phyloP scores from a whole-genome alignment of 1,284 basidiomycete genomes.

The Leccinum pachyderme region DNA sequence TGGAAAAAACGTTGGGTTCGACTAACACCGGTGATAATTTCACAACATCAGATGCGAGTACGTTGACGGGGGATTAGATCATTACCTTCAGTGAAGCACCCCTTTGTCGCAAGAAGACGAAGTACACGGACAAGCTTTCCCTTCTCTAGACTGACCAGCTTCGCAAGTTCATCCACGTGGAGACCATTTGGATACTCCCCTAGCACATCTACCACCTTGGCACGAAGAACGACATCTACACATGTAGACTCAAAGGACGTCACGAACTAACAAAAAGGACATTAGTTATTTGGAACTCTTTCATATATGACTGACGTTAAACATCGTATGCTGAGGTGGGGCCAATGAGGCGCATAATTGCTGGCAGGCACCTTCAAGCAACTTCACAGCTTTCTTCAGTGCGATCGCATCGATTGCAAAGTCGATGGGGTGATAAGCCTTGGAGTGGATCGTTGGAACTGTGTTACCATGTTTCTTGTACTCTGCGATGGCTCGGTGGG shows the following conservation, averaged over 20 bases:
- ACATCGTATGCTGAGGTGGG: constrained; percentile 29
- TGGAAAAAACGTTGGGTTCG: constrained; percentile 23
- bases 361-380: constrained; percentile 29
- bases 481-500: constrained; percentile 28
- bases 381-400: constrained; percentile 29
- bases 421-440: constrained; percentile 26
- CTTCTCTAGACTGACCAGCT: constrained; percentile 24
- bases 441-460: constrained; percentile 26
- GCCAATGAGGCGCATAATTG: constrained; percentile 30
- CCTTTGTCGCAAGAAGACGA: constrained; percentile 33
- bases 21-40: constrained; percentile 12
- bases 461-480: constrained; percentile 24
- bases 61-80: no score
- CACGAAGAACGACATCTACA: constrained; percentile 18
- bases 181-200: constrained; percentile 25
- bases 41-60: not conserved
- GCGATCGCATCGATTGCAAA: constrained; percentile 18
- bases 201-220: constrained; percentile 27
- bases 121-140: constrained; percentile 32
- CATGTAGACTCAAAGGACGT: constrained; percentile 30
- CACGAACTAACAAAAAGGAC: constrained; percentile 8
- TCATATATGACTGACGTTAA: constrained; percentile 22
- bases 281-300: not conserved
- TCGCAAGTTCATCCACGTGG: constrained; percentile 24
- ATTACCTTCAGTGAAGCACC: constrained; percentile 34